Evolutionary conservation across 768 basidiomycete species (phyloP).

Genomic region (Boletus pseudopeckii): DNA sequence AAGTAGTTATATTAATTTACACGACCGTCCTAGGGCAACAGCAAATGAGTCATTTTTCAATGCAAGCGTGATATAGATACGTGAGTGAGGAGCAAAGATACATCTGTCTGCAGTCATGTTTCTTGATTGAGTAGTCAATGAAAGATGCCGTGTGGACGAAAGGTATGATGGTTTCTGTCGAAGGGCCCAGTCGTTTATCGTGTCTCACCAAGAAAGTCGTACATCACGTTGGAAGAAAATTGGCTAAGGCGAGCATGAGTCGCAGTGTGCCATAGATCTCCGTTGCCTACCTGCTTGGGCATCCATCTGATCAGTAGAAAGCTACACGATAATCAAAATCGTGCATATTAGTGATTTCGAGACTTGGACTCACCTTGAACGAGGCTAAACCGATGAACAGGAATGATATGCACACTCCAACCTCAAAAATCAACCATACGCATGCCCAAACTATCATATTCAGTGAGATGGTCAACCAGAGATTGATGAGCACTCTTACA

Average conservation of each 20-base stretch:
- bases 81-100: constrained; percentile 26
- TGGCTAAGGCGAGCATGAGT: constrained; percentile 36
- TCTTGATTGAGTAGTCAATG: constrained; percentile 15
- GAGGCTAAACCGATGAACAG: constrained; percentile 75
- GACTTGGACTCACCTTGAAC: constrained; percentile 62
- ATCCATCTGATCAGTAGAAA: constrained; percentile 43
- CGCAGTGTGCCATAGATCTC: not conserved
- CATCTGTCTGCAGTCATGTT: constrained; percentile 18
- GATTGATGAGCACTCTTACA: constrained; percentile 39
- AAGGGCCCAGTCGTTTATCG: not conserved
- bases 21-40: constrained; percentile 11
- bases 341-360: not conserved
- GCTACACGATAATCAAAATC: constrained; percentile 24
- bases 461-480: not conserved
- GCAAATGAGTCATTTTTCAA: constrained; percentile 20
- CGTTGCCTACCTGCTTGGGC: constrained; percentile 61
- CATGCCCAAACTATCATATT: constrained; percentile 69
- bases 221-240: constrained; percentile 58
- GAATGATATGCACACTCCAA: constrained; percentile 72
- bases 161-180: constrained; percentile 6
- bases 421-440: constrained; percentile 80
- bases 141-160: constrained; percentile 10
- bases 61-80: constrained; percentile 32
- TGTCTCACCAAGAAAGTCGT: constrained; percentile 1
- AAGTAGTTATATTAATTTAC: constrained; percentile 33